Base-by-base conservation (phyloP, 2,329 filamentous ascomycete species). In the Lachnellula willkommii region DNA sequence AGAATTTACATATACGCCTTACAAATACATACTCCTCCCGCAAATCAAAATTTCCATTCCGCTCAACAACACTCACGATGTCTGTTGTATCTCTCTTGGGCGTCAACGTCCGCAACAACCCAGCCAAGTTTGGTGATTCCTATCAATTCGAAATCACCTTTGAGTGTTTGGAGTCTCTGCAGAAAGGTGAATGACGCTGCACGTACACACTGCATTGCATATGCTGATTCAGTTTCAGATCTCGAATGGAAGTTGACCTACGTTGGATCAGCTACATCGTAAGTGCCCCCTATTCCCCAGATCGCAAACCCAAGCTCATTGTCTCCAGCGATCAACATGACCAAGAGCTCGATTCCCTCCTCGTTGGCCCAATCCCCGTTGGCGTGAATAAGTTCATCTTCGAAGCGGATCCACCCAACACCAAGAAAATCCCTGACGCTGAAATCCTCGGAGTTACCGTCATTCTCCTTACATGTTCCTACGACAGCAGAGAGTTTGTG, bases 191-290 rank as follows among this genome's bases (percentile, higher is more conserved):
- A 73, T 62, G 43, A 14, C 46, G 49, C 48, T 47, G 32, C 54
- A 57, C 40, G 17, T 55, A 24, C 50, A 54, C 43, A 28, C 26
- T 15, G 45, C 17, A 14, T 37, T 50, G 28, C 39, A 51, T 22
- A 48, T 36, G 43, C 57, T 62, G 54, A 66, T 40, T 20, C 63
- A 70, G 46, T 52, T 45, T 39, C 68, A 95, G 94, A 99, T 76
- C 85, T 99, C 60, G 94, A 99, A 76, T 99, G 94, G 94, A 99
- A 99, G 76, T 80, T 99, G 68, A 99, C 91, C 72, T 99, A 99
- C 68, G 94, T 99, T 70, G 95, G 94, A 69, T 99, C 94, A 66
- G 94, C 95, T 62, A 97, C 93, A 55, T 96, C 90, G 89, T 95
- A 80, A 78, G 88, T 80, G 64, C 47, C 47, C 52, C 39, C 45